Evolutionary conservation across 495 filamentous ascomycete species (phyloP), one percentile per base, ranked within the genome.

Genomic region (Talaromyces wortmannii): DNA sequence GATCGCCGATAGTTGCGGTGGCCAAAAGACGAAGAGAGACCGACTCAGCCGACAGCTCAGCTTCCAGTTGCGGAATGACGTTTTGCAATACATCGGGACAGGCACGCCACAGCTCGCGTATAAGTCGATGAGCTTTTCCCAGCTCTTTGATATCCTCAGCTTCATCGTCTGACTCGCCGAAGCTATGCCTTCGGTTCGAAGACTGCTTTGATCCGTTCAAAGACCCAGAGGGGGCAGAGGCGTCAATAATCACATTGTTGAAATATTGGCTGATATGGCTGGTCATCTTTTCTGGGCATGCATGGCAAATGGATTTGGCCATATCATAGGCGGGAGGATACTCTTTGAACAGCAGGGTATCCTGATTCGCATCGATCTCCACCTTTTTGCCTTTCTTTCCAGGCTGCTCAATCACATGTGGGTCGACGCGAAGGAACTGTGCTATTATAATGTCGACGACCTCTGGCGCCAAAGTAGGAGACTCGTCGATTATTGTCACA

Each of bases 261-360:
- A 99, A 99, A 65, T 97, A 99, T 63, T 95, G 91, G 59, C 90
- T 91, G 53, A 97, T 86, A 60, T 91, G 87, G 48, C 91, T 85
- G 1, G 90, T 86, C 92, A 99, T 97, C 66, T 91, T 89, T 57
- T 96, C 94, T 2, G 89, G 84, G 55, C 84, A 92, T n/a, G 78
- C 74, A 61, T 92, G 94, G 68, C 94, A 99, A 31, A 99, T 86
- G 6, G 86, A 86, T 68, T 92, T 95, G 31, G 94, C 91, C 89
- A 97, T 96, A 60, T 90, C 89, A 66, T 99, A 97, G 1, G 94
- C 91, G 29, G 90, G 81, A 3, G 92, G 91, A 42, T 91, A 83
- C 53, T 95, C 90, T 63, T 94, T 95, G 30, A 90, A 68, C 12
- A 89, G 69, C 23, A 96, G 77, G 0, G 87, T 95, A 3, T 84